Percentiles rank a stretch among this genome's conserved stretches.
These are phyloP conservation scores for Crithidia acanthocephali DNA, from an alignment of 208 protist genomes.

Conservation along the genomic window DNA sequence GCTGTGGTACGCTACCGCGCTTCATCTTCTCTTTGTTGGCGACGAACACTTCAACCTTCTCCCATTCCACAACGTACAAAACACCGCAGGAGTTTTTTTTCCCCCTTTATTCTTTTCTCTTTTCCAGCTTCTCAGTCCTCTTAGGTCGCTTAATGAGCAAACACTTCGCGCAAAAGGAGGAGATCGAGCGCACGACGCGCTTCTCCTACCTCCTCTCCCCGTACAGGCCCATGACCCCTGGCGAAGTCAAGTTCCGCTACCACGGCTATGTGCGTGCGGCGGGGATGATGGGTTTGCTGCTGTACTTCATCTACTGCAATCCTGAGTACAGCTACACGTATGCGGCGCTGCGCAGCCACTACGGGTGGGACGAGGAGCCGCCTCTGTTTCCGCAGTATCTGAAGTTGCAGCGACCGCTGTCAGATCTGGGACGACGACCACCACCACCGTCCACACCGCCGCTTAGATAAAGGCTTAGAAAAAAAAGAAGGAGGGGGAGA, in stretches of 20 bases:
- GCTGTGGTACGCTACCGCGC: no score
- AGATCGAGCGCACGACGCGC: slow-evolving; percentile 45
- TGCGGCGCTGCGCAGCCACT: slow-evolving; percentile 47
- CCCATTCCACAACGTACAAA: no score
- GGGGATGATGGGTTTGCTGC: slow-evolving; percentile 34
- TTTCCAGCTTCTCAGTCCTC: neutral
- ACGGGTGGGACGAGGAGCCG: slow-evolving; percentile 41
- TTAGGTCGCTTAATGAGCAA: slow-evolving; percentile 46
- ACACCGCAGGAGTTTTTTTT: neutral
- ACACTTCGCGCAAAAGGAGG: slow-evolving; percentile 53
- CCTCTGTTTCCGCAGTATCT: slow-evolving; percentile 75
- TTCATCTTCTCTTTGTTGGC: no score
- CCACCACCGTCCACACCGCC: neutral
- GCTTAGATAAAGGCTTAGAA: neutral
- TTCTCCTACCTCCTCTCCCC: slow-evolving; percentile 67
- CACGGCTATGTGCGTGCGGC: slow-evolving; percentile 58
- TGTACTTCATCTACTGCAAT: slow-evolving; percentile 92
- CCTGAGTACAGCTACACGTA: slow-evolving; percentile 81
- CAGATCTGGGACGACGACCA: no score
- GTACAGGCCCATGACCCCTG: slow-evolving; percentile 36
- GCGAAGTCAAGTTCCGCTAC: slow-evolving; percentile 59
- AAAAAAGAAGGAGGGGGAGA: no score
- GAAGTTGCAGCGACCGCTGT: slow-evolving; percentile 26
- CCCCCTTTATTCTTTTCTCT: no score
- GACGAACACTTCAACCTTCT: no score